These are phyloP conservation scores for Coemansia sp. DNA, from an alignment of 192 early-diverging fungal species.

Conservation along the genomic window DNA sequence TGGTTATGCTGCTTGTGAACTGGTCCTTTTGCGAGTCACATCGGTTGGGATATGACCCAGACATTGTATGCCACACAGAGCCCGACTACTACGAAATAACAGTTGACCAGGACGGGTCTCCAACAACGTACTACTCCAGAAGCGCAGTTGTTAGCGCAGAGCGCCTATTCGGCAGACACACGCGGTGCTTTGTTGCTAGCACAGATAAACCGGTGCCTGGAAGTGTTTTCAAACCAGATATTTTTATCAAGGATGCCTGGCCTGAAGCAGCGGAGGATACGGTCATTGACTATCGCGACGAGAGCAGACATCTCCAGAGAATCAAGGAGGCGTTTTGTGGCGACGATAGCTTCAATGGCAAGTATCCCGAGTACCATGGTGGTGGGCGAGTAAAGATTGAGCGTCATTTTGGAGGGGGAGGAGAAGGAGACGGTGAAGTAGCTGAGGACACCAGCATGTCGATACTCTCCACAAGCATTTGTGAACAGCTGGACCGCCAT, in stretches of 20 bases:
- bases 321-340: neutral
- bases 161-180: slow-evolving; percentile 18
- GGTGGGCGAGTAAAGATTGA: slow-evolving; percentile 8
- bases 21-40: slow-evolving; percentile 12
- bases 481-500: neutral
- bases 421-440: neutral
- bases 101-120: neutral
- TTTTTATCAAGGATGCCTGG: slow-evolving; percentile 21
- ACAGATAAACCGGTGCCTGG: neutral
- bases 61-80: neutral
- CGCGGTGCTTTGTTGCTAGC: slow-evolving; percentile 15
- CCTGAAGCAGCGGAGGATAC: neutral
- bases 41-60: slow-evolving; percentile 14
- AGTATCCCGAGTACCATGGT: slow-evolving; percentile 1
- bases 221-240: neutral
- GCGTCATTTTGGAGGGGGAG: neutral
- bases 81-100: slow-evolving; percentile 6
- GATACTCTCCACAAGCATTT: neutral
- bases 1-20: slow-evolving; percentile 6
- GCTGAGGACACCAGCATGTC: slow-evolving; percentile 11
- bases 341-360: neutral
- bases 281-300: neutral
- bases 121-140: neutral
- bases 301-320: neutral
- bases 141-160: neutral